Evolutionary conservation across 352 stramenopile genomes (phyloP).

Genomic region (Phytophthora podocarpi): DNA sequence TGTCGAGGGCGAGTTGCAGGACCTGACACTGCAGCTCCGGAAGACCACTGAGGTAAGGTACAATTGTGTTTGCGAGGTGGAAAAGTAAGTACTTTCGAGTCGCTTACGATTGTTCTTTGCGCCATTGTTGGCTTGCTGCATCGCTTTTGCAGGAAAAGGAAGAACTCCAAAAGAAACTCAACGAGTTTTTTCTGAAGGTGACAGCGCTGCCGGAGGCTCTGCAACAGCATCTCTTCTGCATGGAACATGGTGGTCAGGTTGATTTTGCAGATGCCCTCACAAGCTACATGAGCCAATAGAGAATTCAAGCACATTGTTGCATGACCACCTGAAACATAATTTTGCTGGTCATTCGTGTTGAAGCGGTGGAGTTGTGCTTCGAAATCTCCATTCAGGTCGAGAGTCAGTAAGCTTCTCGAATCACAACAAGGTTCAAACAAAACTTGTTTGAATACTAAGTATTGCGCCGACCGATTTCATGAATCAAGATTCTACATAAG

Average conservation of each 20-base stretch:
- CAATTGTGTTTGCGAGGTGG: background rate
- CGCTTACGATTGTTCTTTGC: background rate
- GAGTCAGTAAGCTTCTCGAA: too few relatives aligned
- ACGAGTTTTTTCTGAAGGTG: conserved; percentile 79
- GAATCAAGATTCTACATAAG: too few relatives aligned
- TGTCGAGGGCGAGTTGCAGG: conserved; percentile 62
- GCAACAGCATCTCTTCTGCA: conserved; percentile 76
- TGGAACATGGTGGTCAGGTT: conserved; percentile 41
- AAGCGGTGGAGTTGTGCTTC: too few relatives aligned
- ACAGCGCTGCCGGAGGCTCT: conserved; percentile 67
- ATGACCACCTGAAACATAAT: too few relatives aligned
- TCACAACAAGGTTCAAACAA: too few relatives aligned
- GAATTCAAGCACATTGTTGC: conserved; percentile 3
- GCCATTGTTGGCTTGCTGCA: background rate
- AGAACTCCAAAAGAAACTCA: conserved; percentile 80
- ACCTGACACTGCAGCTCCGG: conserved; percentile 51
- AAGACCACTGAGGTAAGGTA: conserved; percentile 69
- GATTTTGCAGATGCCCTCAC: conserved; percentile 76
- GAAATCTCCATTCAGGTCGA: too few relatives aligned
- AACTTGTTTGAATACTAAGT: too few relatives aligned
- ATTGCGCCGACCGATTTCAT: too few relatives aligned
- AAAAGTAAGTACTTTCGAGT: background rate
- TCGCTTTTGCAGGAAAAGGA: conserved; percentile 63
- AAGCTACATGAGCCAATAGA: conserved; percentile 76
- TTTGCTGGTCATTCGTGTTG: too few relatives aligned